Evolutionary conservation across 1,284 basidiomycete genomes (phyloP).

Genomic region (Trametes sp.): DNA sequence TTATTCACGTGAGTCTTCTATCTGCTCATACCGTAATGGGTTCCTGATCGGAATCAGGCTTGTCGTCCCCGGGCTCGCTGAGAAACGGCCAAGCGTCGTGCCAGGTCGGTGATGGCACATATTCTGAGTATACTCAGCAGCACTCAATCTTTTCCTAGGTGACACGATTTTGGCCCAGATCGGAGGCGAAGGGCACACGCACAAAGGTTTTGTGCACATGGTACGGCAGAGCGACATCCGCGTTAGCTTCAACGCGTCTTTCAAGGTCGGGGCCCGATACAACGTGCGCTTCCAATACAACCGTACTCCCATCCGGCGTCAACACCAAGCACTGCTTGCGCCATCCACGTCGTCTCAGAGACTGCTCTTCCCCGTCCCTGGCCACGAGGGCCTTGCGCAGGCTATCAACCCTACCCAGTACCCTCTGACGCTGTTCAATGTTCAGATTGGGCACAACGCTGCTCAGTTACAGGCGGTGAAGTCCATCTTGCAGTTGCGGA

Average conservation of each 20-base stretch:
- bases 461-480: slow-evolving; percentile 62
- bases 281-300: slow-evolving; percentile 64
- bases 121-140: slow-evolving; percentile 29
- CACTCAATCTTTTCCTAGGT: slow-evolving; percentile 44
- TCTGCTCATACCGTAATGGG: too few relatives aligned
- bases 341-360: slow-evolving; percentile 46
- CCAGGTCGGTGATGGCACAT: slow-evolving; percentile 46
- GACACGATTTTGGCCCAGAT: slow-evolving; percentile 62
- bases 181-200: slow-evolving; percentile 56
- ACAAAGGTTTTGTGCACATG: slow-evolving; percentile 62
- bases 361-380: slow-evolving; percentile 50
- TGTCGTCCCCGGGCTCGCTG: slow-evolving; percentile 65
- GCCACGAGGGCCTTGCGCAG: slow-evolving; percentile 37
- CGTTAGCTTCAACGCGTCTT: slow-evolving; percentile 57
- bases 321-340: slow-evolving; percentile 64
- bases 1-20: slow-evolving; percentile 54
- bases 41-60: too few relatives aligned
- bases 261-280: slow-evolving; percentile 47
- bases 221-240: slow-evolving; percentile 59
- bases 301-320: slow-evolving; percentile 57
- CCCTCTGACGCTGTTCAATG: slow-evolving; percentile 46
- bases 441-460: slow-evolving; percentile 53
- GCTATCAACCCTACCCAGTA: slow-evolving; percentile 26
- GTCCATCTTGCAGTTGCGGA: slow-evolving; percentile 53
- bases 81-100: slow-evolving; percentile 63